phyloP scores from a whole-genome alignment of 441 rosid genomes.

The Sinapis alba region DNA sequence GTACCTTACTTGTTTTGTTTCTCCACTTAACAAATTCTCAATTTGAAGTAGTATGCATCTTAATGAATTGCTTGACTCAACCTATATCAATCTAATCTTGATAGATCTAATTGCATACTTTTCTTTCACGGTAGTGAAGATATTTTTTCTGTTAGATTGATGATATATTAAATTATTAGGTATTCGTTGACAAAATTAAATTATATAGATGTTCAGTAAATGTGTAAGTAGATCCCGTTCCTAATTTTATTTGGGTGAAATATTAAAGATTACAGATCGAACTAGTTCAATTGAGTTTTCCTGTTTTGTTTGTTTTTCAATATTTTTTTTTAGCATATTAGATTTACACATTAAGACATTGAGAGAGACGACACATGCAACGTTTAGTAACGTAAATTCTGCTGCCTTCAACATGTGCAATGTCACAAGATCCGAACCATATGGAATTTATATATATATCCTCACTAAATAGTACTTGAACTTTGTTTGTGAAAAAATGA shows the following conservation, averaged over 20 bases:
- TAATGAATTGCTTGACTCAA: background rate
- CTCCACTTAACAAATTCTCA: background rate
- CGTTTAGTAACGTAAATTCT: conserved; percentile 31
- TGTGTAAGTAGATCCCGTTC: conserved; percentile 11
- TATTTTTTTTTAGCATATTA: background rate
- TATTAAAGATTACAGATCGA: background rate
- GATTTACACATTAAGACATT: background rate
- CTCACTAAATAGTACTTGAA: background rate
- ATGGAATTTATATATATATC: background rate
- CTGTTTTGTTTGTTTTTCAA: background rate
- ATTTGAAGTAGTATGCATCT: background rate
- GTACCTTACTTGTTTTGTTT: conserved; percentile 15
- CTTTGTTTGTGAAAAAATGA: conserved; percentile 6
- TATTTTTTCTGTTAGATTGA: background rate
- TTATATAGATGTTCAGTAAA: background rate
- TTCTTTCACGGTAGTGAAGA: background rate
- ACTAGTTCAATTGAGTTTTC: background rate
- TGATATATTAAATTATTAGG: background rate
- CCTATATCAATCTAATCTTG: background rate
- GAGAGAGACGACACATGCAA: conserved; percentile 19
- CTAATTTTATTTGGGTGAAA: background rate
- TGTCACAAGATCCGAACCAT: conserved; percentile 36
- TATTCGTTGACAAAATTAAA: background rate
- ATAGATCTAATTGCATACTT: background rate
- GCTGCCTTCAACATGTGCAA: conserved; percentile 38